Evolutionary conservation across 1,139 yeast species (phyloP), one percentile per base, ranked within the genome.

Genomic region (Meyerozyma athensensis): DNA sequence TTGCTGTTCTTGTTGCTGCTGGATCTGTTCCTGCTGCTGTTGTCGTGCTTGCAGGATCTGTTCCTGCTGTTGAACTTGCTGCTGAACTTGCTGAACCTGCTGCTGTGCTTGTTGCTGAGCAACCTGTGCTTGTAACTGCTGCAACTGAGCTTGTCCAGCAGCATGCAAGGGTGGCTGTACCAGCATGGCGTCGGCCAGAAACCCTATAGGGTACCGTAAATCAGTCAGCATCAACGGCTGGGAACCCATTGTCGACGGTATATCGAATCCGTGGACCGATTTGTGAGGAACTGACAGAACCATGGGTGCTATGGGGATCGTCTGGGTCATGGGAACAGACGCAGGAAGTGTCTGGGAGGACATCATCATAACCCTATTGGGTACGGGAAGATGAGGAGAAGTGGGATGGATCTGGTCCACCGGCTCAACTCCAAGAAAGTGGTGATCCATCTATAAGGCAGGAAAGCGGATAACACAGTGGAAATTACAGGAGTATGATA

Each of bases 41-140:
- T n/a, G n/a, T n/a, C n/a, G n/a, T n/a, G n/a, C n/a, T n/a, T n/a
- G n/a, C 39, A 42, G 42, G 13, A 18, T 17, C 28, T 38, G 36
- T 10, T 14, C 23, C 9, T 35, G 42, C 26, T 44, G 43, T 34
- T 43, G 47, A 30, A 38, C 46, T 37, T 37, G 46, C 30, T 43
- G 43, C 17, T 44, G 45, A 34, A 37, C 12, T 19, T 37, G 42
- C 13, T 39, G 40, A 14, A 28, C 26, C 23, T 36, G 42, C 10
- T 31, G 43, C 16, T 26, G 30, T n/a, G 9, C 12, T 26, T 9
- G 5, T 13, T n/a, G 16, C 12, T 26, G 30, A 9, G 9, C 12
- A 3, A 9, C 10, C 4, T 26, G 30, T 4, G 7, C 12, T 4
- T 26, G 30, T 3, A 9, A 14, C 4, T 26, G 30, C 3, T 26